These are phyloP conservation scores for Epipyxis sp. DNA, from an alignment of 108 stramenopile species.

Conservation along the genomic window DNA sequence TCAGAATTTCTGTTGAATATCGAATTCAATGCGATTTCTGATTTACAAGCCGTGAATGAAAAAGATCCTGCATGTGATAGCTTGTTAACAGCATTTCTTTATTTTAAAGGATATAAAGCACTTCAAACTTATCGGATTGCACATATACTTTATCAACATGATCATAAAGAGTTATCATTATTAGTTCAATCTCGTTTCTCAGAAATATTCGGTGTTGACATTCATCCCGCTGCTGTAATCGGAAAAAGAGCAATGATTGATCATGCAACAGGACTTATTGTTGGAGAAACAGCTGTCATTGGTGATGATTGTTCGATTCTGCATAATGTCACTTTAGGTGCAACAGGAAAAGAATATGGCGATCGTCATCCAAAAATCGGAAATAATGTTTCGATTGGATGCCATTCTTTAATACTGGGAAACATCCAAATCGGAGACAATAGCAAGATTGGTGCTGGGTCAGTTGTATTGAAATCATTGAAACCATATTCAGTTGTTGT, in stretches of 20 bases:
- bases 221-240: conserved; percentile 81
- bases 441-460: conserved; percentile 1
- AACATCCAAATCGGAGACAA: conserved; percentile 8
- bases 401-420: conserved; percentile 2
- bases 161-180: conserved; percentile 54
- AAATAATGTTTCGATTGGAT: neutral
- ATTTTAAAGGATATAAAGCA: conserved; percentile 49
- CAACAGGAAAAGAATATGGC: conserved; percentile 58
- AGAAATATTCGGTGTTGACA: conserved; percentile 75
- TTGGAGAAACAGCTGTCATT: conserved; percentile 63
- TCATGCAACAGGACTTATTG: conserved; percentile 62
- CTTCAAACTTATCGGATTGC: conserved; percentile 47
- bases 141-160: conserved; percentile 38
- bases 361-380: conserved; percentile 33
- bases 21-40: neutral
- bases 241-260: conserved; percentile 65
- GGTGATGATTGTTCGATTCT: conserved; percentile 60
- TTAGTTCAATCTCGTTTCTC: conserved; percentile 73
- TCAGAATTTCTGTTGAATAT: neutral
- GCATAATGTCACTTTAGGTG: conserved; percentile 64
- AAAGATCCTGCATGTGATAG: conserved; percentile 16
- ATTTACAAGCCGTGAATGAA: neutral
- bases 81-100: conserved; percentile 33
- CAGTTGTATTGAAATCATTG: neutral
- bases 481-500: neutral